Conservation (phyloP, 139 green algal genomes). For the Trebouxia sp. region DNA sequence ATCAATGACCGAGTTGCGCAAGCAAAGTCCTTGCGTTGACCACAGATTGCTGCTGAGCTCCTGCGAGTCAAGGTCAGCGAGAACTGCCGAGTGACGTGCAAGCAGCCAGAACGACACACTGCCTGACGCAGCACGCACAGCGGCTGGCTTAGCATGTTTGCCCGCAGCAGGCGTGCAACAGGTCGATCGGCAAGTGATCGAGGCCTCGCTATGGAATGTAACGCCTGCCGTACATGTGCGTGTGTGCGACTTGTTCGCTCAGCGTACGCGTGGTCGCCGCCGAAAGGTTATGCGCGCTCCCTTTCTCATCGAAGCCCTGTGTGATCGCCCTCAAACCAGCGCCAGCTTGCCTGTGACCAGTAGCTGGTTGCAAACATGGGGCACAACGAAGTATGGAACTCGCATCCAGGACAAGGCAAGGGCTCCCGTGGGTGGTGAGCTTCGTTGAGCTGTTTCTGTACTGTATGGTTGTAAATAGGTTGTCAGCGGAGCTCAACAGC, state of each 20-base stretch:
- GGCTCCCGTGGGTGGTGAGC: constrained; percentile 77
- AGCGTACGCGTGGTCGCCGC: constrained; percentile 15
- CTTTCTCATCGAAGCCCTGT: constrained; percentile 17
- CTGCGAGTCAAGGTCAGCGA: neutral
- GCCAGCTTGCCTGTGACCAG: too few species aligned
- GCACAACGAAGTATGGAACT: constrained; percentile 94
- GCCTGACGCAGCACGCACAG: neutral
- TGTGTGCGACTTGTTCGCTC: too few species aligned
- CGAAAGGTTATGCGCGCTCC: neutral
- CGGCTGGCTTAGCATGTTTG: neutral
- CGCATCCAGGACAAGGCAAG: constrained; percentile 91
- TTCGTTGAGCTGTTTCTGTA: neutral
- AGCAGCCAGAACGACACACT: neutral
- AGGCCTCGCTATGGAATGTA: too few species aligned
- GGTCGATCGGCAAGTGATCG: too few species aligned
- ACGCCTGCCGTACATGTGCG: too few species aligned
- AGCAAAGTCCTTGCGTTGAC: constrained; percentile 1
- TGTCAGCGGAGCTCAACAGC: neutral
- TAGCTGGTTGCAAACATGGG: constrained; percentile 77
- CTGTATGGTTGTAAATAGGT: neutral
- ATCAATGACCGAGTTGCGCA: neutral
- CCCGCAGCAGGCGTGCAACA: too few species aligned
- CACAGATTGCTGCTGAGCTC: neutral
- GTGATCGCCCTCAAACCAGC: neutral
- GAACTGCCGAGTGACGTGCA: neutral